Percentiles rank a stretch among this genome's conserved stretches.
Evolutionary conservation across 495 filamentous ascomycete genomes (phyloP).

Genomic region (Lindgomyces ingoldianus): DNA sequence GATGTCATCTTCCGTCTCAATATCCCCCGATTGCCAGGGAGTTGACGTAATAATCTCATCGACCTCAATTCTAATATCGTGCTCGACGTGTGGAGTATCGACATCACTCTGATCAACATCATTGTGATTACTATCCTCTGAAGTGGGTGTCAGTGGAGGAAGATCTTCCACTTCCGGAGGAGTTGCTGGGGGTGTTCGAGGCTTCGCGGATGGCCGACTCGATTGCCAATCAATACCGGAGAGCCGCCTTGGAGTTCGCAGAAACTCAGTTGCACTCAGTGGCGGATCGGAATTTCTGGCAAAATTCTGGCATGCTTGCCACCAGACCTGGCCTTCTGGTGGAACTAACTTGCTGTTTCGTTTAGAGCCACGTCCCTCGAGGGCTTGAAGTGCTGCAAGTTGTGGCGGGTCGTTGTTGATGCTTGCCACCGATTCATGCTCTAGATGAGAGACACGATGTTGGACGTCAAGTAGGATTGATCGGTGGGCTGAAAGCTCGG

Average conservation of each 20-base stretch:
- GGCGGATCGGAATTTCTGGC: conserved; percentile 20
- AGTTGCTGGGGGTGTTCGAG: conserved; percentile 15
- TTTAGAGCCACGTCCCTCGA: conserved; percentile 18
- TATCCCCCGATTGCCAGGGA: not conserved
- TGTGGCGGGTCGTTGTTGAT: conserved; percentile 11
- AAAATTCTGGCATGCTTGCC: conserved; percentile 30
- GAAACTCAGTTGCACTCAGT: conserved; percentile 24
- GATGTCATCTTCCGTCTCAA: conserved; percentile 10
- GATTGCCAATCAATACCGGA: conserved; percentile 24
- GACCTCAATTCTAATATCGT: not conserved
- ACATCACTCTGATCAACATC: not conserved
- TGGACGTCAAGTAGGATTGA: conserved; percentile 30
- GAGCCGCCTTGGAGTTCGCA: conserved; percentile 20
- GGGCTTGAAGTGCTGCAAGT: conserved; percentile 8
- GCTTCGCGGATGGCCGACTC: not conserved
- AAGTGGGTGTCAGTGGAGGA: conserved; percentile 26
- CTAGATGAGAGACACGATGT: conserved; percentile 25
- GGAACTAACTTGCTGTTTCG: conserved; percentile 21
- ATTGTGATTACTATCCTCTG: conserved; percentile 2
- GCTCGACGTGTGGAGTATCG: conserved; percentile 2
- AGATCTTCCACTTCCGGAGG: conserved; percentile 25
- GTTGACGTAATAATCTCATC: not conserved
- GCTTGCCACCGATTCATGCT: conserved; percentile 16
- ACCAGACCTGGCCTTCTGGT: conserved; percentile 22
- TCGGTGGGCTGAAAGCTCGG: conserved; percentile 25